Evolutionary conservation across 495 filamentous ascomycete genomes (phyloP).

Genomic region (Hypoxylon perforatum): DNA sequence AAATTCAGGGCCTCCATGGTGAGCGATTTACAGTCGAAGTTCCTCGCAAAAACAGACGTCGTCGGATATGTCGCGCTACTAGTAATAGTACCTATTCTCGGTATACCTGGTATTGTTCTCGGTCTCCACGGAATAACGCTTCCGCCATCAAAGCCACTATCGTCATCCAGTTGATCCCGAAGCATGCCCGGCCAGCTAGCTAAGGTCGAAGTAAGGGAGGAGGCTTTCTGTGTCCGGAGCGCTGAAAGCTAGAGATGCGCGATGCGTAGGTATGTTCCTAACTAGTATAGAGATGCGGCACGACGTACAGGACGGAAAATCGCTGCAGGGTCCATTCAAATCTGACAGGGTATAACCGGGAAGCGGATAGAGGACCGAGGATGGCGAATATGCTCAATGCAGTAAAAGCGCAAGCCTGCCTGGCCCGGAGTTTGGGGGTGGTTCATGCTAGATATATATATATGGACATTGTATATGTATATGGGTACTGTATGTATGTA

Average conservation of each 20-base stretch:
- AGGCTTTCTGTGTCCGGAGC: too few species aligned
- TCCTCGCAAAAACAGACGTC: background rate
- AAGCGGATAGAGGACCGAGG: too few species aligned
- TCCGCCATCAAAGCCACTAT: slow-evolving; percentile 48
- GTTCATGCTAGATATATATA: slow-evolving; percentile 10
- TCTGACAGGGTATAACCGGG: background rate
- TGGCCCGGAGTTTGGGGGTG: slow-evolving; percentile 29
- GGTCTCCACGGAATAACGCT: slow-evolving; percentile 34
- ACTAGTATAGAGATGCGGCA: background rate
- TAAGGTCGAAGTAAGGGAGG: background rate
- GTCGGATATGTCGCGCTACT: background rate
- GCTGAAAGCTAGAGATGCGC: background rate
- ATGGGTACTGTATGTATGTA: too few species aligned
- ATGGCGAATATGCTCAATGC: slow-evolving; percentile 5
- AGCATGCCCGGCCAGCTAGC: slow-evolving; percentile 3
- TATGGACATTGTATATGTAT: too few species aligned
- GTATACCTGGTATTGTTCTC: too few species aligned
- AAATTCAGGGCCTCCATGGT: slow-evolving; percentile 17
- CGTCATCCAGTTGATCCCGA: slow-evolving; percentile 51
- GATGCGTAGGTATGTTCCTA: background rate
- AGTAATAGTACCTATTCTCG: too few species aligned
- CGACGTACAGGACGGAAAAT: background rate
- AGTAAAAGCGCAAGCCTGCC: slow-evolving; percentile 32
- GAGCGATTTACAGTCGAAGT: slow-evolving; percentile 1
- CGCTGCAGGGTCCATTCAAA: slow-evolving; percentile 3